A percentile compares a stretch with the other conserved stretches of the same genome.
These are phyloP conservation scores for Ilyonectria destructans DNA, from an alignment of 2,329 filamentous ascomycete species.

Conservation along the genomic window DNA sequence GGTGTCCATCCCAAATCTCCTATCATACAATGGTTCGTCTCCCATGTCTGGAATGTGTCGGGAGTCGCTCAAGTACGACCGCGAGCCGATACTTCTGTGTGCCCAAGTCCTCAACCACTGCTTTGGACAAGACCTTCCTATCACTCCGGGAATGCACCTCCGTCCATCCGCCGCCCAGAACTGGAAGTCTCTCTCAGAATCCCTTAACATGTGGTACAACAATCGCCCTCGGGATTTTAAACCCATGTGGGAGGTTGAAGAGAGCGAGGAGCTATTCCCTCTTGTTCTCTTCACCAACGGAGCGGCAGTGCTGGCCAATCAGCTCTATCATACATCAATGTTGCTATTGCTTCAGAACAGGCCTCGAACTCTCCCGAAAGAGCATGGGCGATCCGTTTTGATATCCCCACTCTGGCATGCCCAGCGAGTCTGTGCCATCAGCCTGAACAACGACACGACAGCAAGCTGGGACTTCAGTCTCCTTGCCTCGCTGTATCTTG, in stretches of 20 bases:
- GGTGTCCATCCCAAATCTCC: slow-evolving; percentile 46
- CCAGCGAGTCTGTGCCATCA: slow-evolving; percentile 65
- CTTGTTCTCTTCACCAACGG: slow-evolving; percentile 57
- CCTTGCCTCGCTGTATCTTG: slow-evolving; percentile 63
- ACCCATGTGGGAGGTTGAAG: slow-evolving; percentile 54
- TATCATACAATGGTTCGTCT: slow-evolving; percentile 39
- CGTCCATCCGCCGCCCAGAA: slow-evolving; percentile 43
- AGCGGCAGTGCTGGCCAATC: slow-evolving; percentile 65
- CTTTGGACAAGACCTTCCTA: slow-evolving; percentile 34
- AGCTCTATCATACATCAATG: slow-evolving; percentile 72
- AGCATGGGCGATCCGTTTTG: slow-evolving; percentile 50
- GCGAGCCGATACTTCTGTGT: slow-evolving; percentile 53
- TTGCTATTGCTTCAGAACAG: slow-evolving; percentile 67
- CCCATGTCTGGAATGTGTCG: slow-evolving; percentile 37
- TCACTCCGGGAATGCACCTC: slow-evolving; percentile 27
- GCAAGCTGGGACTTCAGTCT: slow-evolving; percentile 66
- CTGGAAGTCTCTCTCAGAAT: slow-evolving; percentile 53
- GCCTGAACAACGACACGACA: slow-evolving; percentile 62
- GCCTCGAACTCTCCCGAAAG: slow-evolving; percentile 60
- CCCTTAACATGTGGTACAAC: slow-evolving; percentile 53
- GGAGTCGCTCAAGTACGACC: slow-evolving; percentile 42
- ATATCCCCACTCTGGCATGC: slow-evolving; percentile 66
- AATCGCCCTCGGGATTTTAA: slow-evolving; percentile 53
- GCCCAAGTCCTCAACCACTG: slow-evolving; percentile 55
- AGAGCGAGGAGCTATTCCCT: slow-evolving; percentile 53